Base-by-base conservation (phyloP, 2,329 filamentous ascomycete genomes). In the Pseudocercospora musae region DNA sequence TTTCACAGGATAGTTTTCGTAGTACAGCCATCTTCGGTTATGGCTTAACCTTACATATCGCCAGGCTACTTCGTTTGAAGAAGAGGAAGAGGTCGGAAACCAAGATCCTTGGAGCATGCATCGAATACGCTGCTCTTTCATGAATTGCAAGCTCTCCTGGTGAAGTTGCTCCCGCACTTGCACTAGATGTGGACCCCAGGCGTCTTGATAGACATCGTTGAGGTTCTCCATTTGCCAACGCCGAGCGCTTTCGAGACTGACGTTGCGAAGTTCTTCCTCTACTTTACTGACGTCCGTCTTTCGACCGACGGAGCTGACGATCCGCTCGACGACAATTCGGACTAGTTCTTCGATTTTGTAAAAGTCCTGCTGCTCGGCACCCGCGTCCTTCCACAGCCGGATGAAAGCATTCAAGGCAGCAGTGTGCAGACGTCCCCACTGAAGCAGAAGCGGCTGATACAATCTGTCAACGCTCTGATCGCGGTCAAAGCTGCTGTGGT, bases 51-150 rank as follows among this genome's bases (percentile, higher is more conserved):
- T 89, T 50, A 91, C 91, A 75, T 90, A 99, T 63, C 92, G 87
- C 87, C 92, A 96, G 20, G 54, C 21, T 11, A 48, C 57, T 23
- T 61, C 60, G 11, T 63, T 56, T 9, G 61, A 59, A 20, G 54
- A 57, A 1, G 53, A 73, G 23, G 72, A 77, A 71, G 75, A 79
- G 76, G 76, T 83, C 78, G 85, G 82, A 68, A 98, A 99, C 95
- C 95, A 99, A 9, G 90, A 88, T 6, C 95, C 95, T 68, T 91
- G 85, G 3, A 98, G 84, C 42, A 99, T 81, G 73, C 93, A 97
- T 58, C 95, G 85, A 64, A 98, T 90, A 40, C 95, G 87, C 76
- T 99, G 95, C 78, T 99, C 95, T 77, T 96, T 97, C 77, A 98
- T 91, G 73, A 99, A 99, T 72, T 96, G 91, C 58, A 97, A 79